These are phyloP conservation scores for Amanita inopinata DNA, from an alignment of 768 basidiomycete genomes.

Conservation along the genomic window DNA sequence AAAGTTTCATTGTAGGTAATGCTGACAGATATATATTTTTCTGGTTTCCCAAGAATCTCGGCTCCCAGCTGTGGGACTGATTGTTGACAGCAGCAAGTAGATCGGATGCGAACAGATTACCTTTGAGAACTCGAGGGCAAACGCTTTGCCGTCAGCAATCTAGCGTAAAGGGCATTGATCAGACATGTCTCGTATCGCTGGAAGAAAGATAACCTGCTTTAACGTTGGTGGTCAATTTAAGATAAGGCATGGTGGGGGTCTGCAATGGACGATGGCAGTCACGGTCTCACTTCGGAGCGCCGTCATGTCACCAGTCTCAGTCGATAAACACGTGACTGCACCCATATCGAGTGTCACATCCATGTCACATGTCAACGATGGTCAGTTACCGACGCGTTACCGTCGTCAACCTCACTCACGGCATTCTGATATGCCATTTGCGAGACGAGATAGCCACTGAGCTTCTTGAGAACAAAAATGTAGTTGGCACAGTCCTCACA, in stretches of 20 bases:
- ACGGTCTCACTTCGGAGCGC: too few species aligned
- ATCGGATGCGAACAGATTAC: slow-evolving; percentile 18
- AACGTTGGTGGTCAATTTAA: slow-evolving; percentile 35
- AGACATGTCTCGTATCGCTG: background rate
- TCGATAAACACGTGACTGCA: too few species aligned
- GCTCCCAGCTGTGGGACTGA: slow-evolving; percentile 36
- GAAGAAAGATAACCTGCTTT: slow-evolving; percentile 19
- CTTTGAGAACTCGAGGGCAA: slow-evolving; percentile 48
- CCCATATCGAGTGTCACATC: too few species aligned
- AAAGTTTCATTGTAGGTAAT: slow-evolving; percentile 50
- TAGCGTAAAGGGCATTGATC: slow-evolving; percentile 5
- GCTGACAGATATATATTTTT: slow-evolving; percentile 41
- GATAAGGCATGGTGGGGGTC: slow-evolving; percentile 26
- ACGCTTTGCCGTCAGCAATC: slow-evolving; percentile 30
- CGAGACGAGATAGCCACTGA: background rate
- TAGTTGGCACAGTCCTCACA: background rate
- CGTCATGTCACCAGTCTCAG: too few species aligned
- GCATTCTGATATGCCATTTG: background rate
- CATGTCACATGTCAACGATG: too few species aligned
- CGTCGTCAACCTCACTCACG: slow-evolving; percentile 6
- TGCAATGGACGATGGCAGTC: too few species aligned
- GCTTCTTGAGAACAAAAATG: background rate
- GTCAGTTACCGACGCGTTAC: background rate
- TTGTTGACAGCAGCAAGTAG: background rate
- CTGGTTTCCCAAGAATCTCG: slow-evolving; percentile 43